A percentile compares a stretch with the other conserved stretches of the same genome.
Evolutionary conservation across 2,329 filamentous ascomycete species (phyloP).

Genomic region (Trichoderma sp.): DNA sequence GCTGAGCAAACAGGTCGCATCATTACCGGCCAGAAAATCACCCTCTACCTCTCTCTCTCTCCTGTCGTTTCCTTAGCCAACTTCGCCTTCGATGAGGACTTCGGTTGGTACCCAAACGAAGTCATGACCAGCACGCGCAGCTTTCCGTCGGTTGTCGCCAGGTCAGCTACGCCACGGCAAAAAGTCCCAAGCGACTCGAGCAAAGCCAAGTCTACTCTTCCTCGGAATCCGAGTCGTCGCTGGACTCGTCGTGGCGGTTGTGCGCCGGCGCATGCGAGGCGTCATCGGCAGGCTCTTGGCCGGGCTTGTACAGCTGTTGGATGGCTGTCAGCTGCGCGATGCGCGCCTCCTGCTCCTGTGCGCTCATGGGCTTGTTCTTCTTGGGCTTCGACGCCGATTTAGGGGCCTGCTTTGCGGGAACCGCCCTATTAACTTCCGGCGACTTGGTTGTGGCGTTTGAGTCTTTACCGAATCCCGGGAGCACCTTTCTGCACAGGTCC

Average conservation of each 20-base stretch:
- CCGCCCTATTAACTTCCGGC: slow-evolving; percentile 38
- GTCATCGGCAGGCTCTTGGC: slow-evolving; percentile 40
- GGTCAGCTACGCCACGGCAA: slow-evolving; percentile 2
- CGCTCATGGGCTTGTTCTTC: slow-evolving; percentile 77
- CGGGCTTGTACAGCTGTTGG: slow-evolving; percentile 47
- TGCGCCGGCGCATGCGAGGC: slow-evolving; percentile 36
- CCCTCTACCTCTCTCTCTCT: neutral
- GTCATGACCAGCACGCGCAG: slow-evolving; percentile 6
- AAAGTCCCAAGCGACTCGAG: neutral
- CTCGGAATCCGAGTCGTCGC: slow-evolving; percentile 52
- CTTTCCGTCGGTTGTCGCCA: neutral
- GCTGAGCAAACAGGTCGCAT: neutral
- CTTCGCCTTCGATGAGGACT: neutral
- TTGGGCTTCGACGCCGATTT: slow-evolving; percentile 56
- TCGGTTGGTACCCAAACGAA: slow-evolving; percentile 10
- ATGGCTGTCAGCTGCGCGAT: slow-evolving; percentile 63
- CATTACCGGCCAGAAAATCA: slow-evolving; percentile 17
- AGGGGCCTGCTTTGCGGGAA: slow-evolving; percentile 38
- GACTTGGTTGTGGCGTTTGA: slow-evolving; percentile 36
- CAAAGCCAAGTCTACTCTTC: slow-evolving; percentile 44
- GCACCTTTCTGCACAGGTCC: slow-evolving; percentile 49
- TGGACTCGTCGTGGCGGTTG: slow-evolving; percentile 39
- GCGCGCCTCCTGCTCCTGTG: slow-evolving; percentile 66
- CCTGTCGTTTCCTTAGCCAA: neutral
- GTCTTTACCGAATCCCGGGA: slow-evolving; percentile 47